These are phyloP conservation scores for Boechera retrofracta DNA, from an alignment of 345 rosid genomes.

Conservation along the genomic window DNA sequence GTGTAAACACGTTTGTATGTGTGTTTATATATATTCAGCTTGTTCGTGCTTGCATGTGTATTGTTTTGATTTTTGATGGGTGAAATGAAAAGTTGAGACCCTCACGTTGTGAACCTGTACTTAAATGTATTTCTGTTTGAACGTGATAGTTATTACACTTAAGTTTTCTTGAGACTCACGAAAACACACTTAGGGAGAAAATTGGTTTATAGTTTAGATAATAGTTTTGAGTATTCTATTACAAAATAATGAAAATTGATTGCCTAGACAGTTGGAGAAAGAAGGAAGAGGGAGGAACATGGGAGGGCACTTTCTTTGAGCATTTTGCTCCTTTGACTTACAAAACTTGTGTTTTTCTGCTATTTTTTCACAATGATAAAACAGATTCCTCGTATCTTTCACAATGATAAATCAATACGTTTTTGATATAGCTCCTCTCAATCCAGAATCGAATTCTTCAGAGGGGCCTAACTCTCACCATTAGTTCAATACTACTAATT, in stretches of 20 bases:
- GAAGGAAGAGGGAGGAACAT: constrained; percentile 42
- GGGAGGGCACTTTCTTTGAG: constrained; percentile 45
- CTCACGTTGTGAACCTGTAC: constrained; percentile 42
- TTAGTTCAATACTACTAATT: not conserved
- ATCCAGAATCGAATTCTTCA: not conserved
- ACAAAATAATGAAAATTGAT: constrained; percentile 15
- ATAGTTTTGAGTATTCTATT: not conserved
- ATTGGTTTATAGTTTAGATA: not conserved
- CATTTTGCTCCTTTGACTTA: constrained; percentile 42
- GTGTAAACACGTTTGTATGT: constrained; percentile 34
- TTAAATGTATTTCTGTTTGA: constrained; percentile 29
- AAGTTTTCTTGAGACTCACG: constrained; percentile 6
- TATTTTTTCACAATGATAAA: not conserved
- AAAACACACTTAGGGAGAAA: not conserved
- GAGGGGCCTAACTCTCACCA: not conserved
- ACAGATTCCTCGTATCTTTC: not conserved
- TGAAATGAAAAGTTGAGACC: constrained; percentile 46
- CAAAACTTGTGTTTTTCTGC: constrained; percentile 10
- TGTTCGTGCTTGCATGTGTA: constrained; percentile 46
- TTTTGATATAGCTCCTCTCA: not conserved
- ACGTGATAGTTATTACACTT: constrained; percentile 33
- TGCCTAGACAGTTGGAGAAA: constrained; percentile 26
- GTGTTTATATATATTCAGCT: constrained; percentile 25
- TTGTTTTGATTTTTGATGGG: constrained; percentile 15
- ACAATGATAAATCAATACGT: too few relatives aligned